Evolutionary conservation across 345 rosid species (phyloP).

Genomic region (Citrus sinensis): DVS_A1.0 CM039164.1:25586501-25587000

Average conservation of each 20-base stretch:
- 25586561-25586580: slow-evolving; percentile 82
- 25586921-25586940: slow-evolving; percentile 73
- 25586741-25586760: neutral
- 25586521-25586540: slow-evolving; percentile 81
- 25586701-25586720: neutral
- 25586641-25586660: neutral
- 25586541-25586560: slow-evolving; percentile 79
- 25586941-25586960: slow-evolving; percentile 63
- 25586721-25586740: neutral
- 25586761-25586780: neutral
- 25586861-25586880: neutral
- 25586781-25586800: neutral
- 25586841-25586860: neutral
- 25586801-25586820: neutral
- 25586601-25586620: slow-evolving; percentile 12
- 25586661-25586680: neutral
- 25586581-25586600: slow-evolving; percentile 24
- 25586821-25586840: neutral
- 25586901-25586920: slow-evolving; percentile 99
- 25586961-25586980: slow-evolving; percentile 75
- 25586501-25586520: neutral
- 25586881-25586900: slow-evolving; percentile 1
- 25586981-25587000: slow-evolving; percentile 37
- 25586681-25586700: neutral
- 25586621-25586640: neutral